Evolutionary conservation across 164 flowering plant species (phyloP).

Genomic region (Aristolochia fimbriata): DNA sequence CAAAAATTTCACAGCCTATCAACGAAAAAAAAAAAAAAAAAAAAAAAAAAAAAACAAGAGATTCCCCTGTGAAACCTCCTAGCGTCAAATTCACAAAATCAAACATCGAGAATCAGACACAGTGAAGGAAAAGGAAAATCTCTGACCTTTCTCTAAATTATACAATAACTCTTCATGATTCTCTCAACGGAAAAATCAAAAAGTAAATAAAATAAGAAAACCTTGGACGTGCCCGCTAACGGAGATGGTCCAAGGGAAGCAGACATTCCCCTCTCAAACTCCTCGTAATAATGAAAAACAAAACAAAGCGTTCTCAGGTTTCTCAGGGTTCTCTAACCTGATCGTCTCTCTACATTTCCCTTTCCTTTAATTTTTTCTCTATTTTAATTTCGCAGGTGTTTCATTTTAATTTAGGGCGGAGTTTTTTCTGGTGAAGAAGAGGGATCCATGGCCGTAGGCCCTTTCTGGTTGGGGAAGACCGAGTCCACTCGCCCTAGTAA

Average conservation of each 20-base stretch:
- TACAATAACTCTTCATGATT: neutral
- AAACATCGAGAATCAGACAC: neutral
- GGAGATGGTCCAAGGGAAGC: neutral
- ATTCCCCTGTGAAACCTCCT: too few species aligned
- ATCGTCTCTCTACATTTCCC: too few species aligned
- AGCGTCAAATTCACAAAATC: neutral
- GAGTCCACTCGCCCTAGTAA: neutral
- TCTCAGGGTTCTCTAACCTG: too few species aligned
- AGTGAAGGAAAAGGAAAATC: neutral
- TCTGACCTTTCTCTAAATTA: too few species aligned
- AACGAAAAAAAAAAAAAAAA: too few species aligned
- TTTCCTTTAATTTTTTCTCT: neutral
- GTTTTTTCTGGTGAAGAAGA: neutral
- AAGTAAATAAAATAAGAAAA: neutral
- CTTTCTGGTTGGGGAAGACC: neutral
- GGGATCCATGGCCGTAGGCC: neutral
- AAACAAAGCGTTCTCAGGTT: too few species aligned
- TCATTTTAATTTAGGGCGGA: too few species aligned
- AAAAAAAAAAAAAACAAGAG: too few species aligned
- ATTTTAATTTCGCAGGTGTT: neutral
- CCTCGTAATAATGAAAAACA: too few species aligned
- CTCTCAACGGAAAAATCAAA: neutral
- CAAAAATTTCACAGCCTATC: too few species aligned
- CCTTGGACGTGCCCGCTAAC: neutral
- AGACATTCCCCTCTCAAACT: neutral